Base-by-base conservation (phyloP, 768 basidiomycete species). In the Lactarius indigo region DNA sequence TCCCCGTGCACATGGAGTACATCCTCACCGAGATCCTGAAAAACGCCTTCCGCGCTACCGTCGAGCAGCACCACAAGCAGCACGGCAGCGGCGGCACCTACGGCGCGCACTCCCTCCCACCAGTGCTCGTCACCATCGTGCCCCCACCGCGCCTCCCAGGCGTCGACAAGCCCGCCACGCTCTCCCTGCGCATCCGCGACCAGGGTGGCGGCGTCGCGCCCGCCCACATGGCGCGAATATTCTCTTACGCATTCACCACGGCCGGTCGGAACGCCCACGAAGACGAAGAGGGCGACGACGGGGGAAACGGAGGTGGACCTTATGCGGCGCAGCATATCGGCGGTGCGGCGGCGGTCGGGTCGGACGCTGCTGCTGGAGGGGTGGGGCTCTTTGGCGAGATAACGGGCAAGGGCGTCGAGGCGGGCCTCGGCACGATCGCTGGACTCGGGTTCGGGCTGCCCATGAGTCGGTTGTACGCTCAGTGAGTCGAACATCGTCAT, bases 191-290 rank as follows among this genome's bases (percentile, higher is more conserved):
- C 44, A 81, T 96, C 23, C 84, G 94, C 35, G 94, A 96, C 72
- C 87, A 92, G 72, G 94, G 94, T 4, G 94, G 94, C 12, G 94
- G 94, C 9, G 87, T 96, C 37, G 82, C 87, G 0, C 87, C 87
- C 2, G 78, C 82, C 12, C 85, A 94, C 74, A 85, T 94, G 82
- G 79, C 83, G 23, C 84, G 86, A 55, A 90, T 96, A 64, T 96
- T 96, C 76, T 93, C 92, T 20, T 96, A 96, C 75, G 92, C 92
- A 7, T 96, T 94, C 75, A 94, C 93, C 5, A 94, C 94, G 5
- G 92, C 92, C 3, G 88, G 87, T 7, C 78, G 82, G 52, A 78
- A 78, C 12, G 37, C 28, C 63, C 70, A 5, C 79, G 70, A 74
- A 26, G 79, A 81, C 54, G 73, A 75, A 10, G 81, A 80, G 57